Conservation (phyloP, 345 rosid genomes). For the Raphanus raphanistrum region DNA sequence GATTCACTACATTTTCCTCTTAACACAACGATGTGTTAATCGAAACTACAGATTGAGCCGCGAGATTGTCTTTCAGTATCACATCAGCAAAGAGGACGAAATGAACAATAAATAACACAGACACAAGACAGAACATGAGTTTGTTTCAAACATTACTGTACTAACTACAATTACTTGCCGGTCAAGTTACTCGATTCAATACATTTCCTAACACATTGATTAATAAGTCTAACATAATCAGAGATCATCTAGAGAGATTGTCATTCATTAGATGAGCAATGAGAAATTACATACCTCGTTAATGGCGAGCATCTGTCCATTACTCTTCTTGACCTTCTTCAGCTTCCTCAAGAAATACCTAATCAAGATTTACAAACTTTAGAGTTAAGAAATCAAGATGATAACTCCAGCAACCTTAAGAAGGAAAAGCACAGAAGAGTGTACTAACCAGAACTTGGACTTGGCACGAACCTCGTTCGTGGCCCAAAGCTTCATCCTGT, state of each 20-base stretch:
- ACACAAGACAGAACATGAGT: background rate
- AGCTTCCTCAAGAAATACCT: conserved; percentile 61
- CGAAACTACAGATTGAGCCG: background rate
- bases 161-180: background rate
- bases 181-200: background rate
- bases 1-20: background rate
- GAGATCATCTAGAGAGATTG: too few species aligned
- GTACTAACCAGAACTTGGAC: conserved; percentile 66
- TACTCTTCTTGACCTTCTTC: conserved; percentile 62
- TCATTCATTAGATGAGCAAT: too few species aligned
- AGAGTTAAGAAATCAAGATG: background rate
- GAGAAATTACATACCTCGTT: conserved; percentile 42
- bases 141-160: background rate
- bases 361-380: background rate
- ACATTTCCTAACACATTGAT: too few species aligned
- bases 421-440: background rate
- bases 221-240: too few species aligned
- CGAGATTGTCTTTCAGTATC: background rate
- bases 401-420: background rate
- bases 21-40: background rate
- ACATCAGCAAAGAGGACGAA: background rate
- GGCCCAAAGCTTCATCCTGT: conserved; percentile 72
- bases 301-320: conserved; percentile 58
- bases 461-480: conserved; percentile 68
- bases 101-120: background rate